Evolutionary conservation across 306 rosid species (phyloP), one percentile per base, ranked within the genome.

Genomic region (Trifolium repens): DNA sequence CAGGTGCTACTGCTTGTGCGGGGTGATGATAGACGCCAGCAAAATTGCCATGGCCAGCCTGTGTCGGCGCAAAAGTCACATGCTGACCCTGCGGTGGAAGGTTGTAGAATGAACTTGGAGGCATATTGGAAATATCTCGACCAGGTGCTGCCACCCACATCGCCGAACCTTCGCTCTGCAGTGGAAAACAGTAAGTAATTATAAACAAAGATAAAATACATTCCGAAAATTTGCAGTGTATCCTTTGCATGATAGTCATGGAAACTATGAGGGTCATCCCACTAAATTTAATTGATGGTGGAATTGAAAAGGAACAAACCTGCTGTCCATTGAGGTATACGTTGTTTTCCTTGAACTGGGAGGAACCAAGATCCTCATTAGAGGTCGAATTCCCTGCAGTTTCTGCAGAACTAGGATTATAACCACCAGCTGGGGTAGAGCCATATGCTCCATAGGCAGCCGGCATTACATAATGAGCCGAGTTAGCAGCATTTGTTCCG

Each of bases 101-200:
- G 84, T 87, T 94, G 92, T 94, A 94, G 78, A 87, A 94, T 27
- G 99, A 90, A 84, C 90, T 90, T 14, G 96, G 57, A 0, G 93
- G 90, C 83, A 94, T 79, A 84, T 82, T 88, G 65, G 96, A 77
- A 13, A 94, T 83, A 52, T 94, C 99, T 69, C 99, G 89, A 72
- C 96, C 91, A 7, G 97, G 91, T 52, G 96, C 96, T 69, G 97
- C 89, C 77, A 92, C 84, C 99, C 99, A 94, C 75, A 94, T 90
- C 8, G 96, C 89, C 0, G 96, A 90, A 71, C 99, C 92, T 87
- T 94, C 97, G 1, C 89, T 94, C 99, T 94, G 86, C 77, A 70
- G 66, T 40, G 34, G 76, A 86, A 81, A 72, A 62, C 74, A 72
- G 22, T 58, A 75, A 35, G 50, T 60, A 53, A 53, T 75, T n/a